Base-by-base conservation (phyloP, 2,329 filamentous ascomycete species). In the Arthrocladium fulminans region DNA sequence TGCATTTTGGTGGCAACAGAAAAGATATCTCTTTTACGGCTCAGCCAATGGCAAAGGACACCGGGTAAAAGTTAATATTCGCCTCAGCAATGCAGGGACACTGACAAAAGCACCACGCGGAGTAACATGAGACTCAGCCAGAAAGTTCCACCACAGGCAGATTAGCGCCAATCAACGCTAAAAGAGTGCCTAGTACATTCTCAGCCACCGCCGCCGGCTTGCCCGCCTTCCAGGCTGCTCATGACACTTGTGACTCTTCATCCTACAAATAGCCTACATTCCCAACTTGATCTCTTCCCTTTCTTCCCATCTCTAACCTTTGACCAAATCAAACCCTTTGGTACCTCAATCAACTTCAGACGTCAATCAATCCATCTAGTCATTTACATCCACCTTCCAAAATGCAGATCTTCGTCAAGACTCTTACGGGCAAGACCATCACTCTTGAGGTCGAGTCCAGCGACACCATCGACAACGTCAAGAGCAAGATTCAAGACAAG, bases 401-500 rank as follows among this genome's bases (percentile, higher is more conserved):
- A 30, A 52, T 53, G 56, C 51, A 54, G 49, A 58, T 55, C 68
- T 69, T 79, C 59, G 75, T 79, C 57, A 79, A 78, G 70, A 78
- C 75, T 15, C 62, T 79, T 27, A 79, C 75, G 39, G 75, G 75
- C 54, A 79, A 82, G 72, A 82, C 79, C 54, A 82, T 82, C 65
- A 82, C 79, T 24, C 67, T 82, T 5, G 79, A 82, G 66, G 79
- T 83, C 6, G 79, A 82, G 65, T 79, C 75, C 13, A 86, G 81
- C 1, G 88, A 94, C 61, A 94, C 88, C 34, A 94, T 94, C 69
- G 88, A 95, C 75, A 95, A 95, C 54, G 89, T 96, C 32, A 96
- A 96, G 81, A 81, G 78, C 44, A 96, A 96, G 79, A 96, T 96
- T 37, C 89, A 96, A 70, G 89, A 96, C 64, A 96, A 96, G 80